A percentile compares a stretch with the other conserved stretches of the same genome.
These are phyloP conservation scores for Gaeumannomyces sp. DNA, from an alignment of 2,329 filamentous ascomycete genomes.

Conservation along the genomic window DNA sequence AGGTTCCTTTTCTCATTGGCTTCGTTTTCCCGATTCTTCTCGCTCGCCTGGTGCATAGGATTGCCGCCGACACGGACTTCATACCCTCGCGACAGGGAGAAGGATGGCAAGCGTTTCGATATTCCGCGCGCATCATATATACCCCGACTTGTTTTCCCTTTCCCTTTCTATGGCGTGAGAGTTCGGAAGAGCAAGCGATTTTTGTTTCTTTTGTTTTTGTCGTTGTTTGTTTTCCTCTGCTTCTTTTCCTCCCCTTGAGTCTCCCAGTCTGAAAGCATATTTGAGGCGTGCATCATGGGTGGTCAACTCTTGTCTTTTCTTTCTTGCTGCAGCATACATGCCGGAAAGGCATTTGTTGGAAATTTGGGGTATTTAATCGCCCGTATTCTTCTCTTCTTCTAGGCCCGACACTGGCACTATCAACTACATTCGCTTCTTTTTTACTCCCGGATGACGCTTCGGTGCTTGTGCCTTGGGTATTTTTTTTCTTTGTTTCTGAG, in stretches of 20 bases:
- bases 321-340: not conserved
- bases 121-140: slow-evolving; percentile 1
- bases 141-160: not conserved
- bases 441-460: not conserved
- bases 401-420: not conserved
- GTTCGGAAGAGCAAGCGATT: not conserved
- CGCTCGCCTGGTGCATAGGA: not conserved
- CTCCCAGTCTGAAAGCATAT: not conserved
- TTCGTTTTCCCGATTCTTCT: not conserved
- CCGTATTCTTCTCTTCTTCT: not conserved
- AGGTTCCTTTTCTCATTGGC: slow-evolving; percentile 2
- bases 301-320: not conserved
- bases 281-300: not conserved
- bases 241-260: not conserved
- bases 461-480: not conserved
- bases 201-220: not conserved
- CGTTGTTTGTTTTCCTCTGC: not conserved
- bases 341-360: not conserved
- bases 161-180: not conserved
- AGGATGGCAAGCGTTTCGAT: not conserved
- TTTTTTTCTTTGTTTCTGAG: not conserved
- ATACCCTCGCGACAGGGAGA: slow-evolving; percentile 4
- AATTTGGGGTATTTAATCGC: not conserved
- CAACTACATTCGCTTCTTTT: not conserved
- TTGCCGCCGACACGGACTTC: slow-evolving; percentile 4